Conservation (phyloP, 1,139 yeast species). For the Protomyces macrosporus region DNA sequence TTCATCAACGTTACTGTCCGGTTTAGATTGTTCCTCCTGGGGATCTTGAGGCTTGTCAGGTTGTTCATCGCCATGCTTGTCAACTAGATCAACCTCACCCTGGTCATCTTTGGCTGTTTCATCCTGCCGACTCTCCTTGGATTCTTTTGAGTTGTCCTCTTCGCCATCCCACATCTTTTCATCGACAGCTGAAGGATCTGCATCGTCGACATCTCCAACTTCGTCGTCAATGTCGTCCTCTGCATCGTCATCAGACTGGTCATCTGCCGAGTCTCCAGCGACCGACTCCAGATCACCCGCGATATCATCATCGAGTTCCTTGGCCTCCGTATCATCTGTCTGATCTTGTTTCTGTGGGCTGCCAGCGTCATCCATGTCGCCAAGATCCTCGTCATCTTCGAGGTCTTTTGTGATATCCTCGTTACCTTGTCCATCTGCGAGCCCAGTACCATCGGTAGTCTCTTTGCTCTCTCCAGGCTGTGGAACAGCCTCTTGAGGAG, state of each 20-base stretch:
- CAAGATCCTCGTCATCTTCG: slow-evolving; percentile 85
- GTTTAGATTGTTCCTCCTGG: slow-evolving; percentile 37
- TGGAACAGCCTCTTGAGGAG: slow-evolving; percentile 73
- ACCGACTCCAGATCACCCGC: slow-evolving; percentile 82
- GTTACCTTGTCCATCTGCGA: slow-evolving; percentile 95
- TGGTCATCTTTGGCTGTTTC: slow-evolving; percentile 64
- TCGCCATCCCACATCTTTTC: slow-evolving; percentile 99
- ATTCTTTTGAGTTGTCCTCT: slow-evolving; percentile 63
- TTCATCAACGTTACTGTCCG: slow-evolving; percentile 37
- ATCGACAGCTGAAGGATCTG: slow-evolving; percentile 92
- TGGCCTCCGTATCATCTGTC: slow-evolving; percentile 48
- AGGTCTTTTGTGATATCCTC: slow-evolving; percentile 74
- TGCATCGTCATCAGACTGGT: slow-evolving; percentile 53
- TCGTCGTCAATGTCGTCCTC: slow-evolving; percentile 70
- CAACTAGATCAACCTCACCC: slow-evolving; percentile 68
- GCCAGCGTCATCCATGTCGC: slow-evolving; percentile 70
- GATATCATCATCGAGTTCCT: slow-evolving; percentile 94
- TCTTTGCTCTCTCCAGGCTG: slow-evolving; percentile 44
- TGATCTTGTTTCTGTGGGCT: slow-evolving; percentile 47
- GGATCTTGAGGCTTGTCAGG: slow-evolving; percentile 42
- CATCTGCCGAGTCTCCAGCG: slow-evolving; percentile 48
- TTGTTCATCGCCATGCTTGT: slow-evolving; percentile 63
- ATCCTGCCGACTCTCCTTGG: slow-evolving; percentile 55
- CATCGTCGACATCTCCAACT: slow-evolving; percentile 79
- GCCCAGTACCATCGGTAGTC: slow-evolving; percentile 72